Evolutionary conservation across 129 eudicot genomes (phyloP), one percentile per base, ranked within the genome.

Genomic region (Centrapalus pauciflorus): DNA sequence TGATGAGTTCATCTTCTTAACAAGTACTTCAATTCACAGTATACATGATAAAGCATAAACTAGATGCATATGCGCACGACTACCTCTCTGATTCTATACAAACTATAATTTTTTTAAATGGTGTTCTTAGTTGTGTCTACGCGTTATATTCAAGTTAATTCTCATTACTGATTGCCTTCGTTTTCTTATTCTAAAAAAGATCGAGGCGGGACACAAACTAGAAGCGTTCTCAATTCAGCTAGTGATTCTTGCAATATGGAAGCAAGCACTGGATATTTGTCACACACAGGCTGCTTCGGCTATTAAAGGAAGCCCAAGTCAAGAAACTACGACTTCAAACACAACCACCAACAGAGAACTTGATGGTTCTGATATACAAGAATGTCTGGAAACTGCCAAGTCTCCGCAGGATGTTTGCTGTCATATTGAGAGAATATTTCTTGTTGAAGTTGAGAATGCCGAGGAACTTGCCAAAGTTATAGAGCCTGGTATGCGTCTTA

Each of bases 151-250:
- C 7, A 14, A 48, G 24, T 48, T 55, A 40, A 72, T 13, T 48
- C 35, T 78, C 49, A 33, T 54, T 4, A 17, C 55, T 64, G 50
- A 61, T 56, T 12, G 29, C 57, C 46, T 81, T 48, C 57, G 23
- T 52, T 45, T 43, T 29, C 45, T 51, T 58, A 3, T 23, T 20
- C 38, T 48, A 50, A 25, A 33, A 71, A 66, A 93, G 98, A 72
- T 69, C 8, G 92, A 73, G 70, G 85, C 82, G 21, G 85, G 84
- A 32, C 79, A 70, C 59, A 72, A 71, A 29, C 73, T 93, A 34
- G 98, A 93, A 41, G 98, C 98, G 27, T 88, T 88, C 58, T 93
- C 98, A 3, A 51, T 93, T 70, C 96, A 93, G 82, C 96, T 93
- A 63, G 95, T 93, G 64, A 86, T 82, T 61, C 95, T 93, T 77